Evolutionary conservation across 2,329 filamentous ascomycete genomes (phyloP), one percentile per base, ranked within the genome.

Genomic region (Kalmusia sp.): DNA sequence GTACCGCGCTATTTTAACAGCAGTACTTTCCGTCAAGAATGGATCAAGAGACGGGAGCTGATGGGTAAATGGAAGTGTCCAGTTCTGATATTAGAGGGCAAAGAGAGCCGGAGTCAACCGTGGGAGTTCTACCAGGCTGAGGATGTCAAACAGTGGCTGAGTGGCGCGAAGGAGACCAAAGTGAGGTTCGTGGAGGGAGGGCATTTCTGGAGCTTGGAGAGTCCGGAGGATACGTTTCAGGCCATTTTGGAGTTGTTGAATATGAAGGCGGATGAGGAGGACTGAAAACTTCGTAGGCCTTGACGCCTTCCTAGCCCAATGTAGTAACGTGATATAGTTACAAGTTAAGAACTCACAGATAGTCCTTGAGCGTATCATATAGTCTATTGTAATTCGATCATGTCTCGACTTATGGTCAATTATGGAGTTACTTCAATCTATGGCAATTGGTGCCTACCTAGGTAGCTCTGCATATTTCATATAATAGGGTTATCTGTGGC

Each of bases 201-300:
- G 4, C 38, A 28, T 41, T 41, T 28, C n/a, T 41, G 38, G 38
- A 28, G 38, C 19, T 17, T 41, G 38, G 38, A 41, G 21, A 41
- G 38, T 15, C 38, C 38, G 6, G 38, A 41, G 6, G 24, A 41
- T 17, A 19, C 38, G 1, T 28, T 8, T 41, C 38, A 28, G 19
- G 38, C 38, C 6, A 28, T 28, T 24, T 27, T 41, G 6, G 6
- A 41, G 22, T 17, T 41, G 22, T 14, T 41, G 22, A 4, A 27
- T 4, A 41, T 41, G 38, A n/a, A 27, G n/a, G n/a, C n/a, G n/a
- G n/a, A n/a, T n/a, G n/a, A n/a, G n/a, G n/a, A n/a, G n/a, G n/a
- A n/a, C n/a, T n/a, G n/a, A n/a, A n/a, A n/a, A n/a, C n/a, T n/a
- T n/a, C n/a, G n/a, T n/a, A n/a, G n/a, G n/a, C n/a, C n/a, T n/a